A percentile compares a stretch with the other conserved stretches of the same genome.
phyloP scores from a whole-genome alignment of 2,329 filamentous ascomycete species.

The Trichoderma hamatum region DNA sequence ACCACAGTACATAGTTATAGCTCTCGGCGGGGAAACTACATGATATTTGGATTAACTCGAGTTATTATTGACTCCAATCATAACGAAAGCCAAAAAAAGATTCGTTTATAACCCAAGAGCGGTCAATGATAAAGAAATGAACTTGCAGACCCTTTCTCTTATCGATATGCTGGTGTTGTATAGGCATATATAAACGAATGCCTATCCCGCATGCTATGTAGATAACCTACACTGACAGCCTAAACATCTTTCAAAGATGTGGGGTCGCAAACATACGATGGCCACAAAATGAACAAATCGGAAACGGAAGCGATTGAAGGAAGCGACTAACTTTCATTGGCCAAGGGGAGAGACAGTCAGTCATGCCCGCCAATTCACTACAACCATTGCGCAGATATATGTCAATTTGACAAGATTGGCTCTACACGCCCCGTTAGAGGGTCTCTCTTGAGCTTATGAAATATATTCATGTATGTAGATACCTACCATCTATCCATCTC shows the following conservation, averaged over 20 bases:
- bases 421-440: neutral
- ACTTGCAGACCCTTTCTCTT: neutral
- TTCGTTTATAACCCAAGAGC: neutral
- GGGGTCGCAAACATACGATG: neutral
- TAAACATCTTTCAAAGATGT: neutral
- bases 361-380: neutral
- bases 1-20: neutral
- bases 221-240: neutral
- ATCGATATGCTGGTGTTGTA: neutral
- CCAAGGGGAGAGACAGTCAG: neutral
- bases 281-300: neutral
- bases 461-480: too few species aligned
- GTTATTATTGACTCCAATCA: neutral
- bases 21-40: neutral
- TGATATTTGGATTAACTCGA: neutral
- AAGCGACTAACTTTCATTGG: neutral
- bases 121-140: neutral
- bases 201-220: neutral
- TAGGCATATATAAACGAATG: neutral
- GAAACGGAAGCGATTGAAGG: neutral
- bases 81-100: neutral
- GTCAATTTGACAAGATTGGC: neutral
- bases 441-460: neutral
- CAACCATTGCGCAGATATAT: neutral
- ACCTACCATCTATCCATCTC: neutral